Evolutionary conservation across 2,329 filamentous ascomycete species (phyloP).

Genomic region (Dactylellina parvicollis): DNA sequence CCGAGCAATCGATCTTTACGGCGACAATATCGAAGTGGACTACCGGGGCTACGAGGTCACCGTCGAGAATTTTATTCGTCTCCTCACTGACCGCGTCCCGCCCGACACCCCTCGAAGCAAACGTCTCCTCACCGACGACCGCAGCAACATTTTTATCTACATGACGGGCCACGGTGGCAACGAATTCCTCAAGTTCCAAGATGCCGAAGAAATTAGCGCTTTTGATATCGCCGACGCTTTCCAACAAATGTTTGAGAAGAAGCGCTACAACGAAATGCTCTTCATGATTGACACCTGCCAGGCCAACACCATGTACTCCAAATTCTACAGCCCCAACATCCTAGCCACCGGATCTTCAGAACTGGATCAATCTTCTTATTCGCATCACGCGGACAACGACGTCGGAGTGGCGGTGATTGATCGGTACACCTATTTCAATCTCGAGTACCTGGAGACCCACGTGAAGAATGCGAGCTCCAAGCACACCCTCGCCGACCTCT

Average conservation of each 20-base stretch:
- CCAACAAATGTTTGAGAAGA: slow-evolving; percentile 99
- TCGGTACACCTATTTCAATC: slow-evolving; percentile 97
- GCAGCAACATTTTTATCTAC: slow-evolving; percentile 96
- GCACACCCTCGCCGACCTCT: slow-evolving; percentile 89
- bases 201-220: slow-evolving; percentile 94
- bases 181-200: slow-evolving; percentile 98
- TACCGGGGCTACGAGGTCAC: slow-evolving; percentile 98
- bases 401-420: slow-evolving; percentile 98
- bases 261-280: slow-evolving; percentile 95
- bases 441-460: slow-evolving; percentile 93
- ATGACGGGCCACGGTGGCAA: slow-evolving; percentile 99
- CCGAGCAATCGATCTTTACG: slow-evolving; percentile 92
- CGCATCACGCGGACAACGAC: slow-evolving; percentile 96
- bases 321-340: slow-evolving; percentile 97
- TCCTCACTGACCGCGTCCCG: slow-evolving; percentile 92
- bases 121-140: slow-evolving; percentile 89
- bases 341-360: slow-evolving; percentile 97
- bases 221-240: slow-evolving; percentile 97
- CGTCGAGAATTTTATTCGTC: slow-evolving; percentile 96
- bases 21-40: slow-evolving; percentile 98
- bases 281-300: slow-evolving; percentile 99
- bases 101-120: slow-evolving; percentile 96
- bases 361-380: slow-evolving; percentile 95
- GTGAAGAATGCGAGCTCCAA: slow-evolving; percentile 87
- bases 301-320: slow-evolving; percentile 98